phyloP scores from a whole-genome alignment of 2,329 filamentous ascomycete genomes.

The Penicillium sclerotigenum region DNA sequence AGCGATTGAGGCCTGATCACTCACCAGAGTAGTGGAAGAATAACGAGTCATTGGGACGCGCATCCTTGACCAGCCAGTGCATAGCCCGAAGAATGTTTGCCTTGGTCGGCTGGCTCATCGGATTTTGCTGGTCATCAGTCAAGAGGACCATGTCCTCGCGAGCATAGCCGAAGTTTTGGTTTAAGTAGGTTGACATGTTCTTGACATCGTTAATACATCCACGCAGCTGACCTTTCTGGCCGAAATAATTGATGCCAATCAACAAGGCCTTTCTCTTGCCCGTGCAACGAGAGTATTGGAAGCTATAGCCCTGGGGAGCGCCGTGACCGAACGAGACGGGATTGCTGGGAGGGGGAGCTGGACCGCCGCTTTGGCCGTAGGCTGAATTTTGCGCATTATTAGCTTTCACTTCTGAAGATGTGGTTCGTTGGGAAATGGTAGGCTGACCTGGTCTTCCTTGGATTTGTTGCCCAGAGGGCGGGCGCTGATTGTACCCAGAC shows the following conservation, averaged over 20 bases:
- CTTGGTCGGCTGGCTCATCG: constrained; percentile 95
- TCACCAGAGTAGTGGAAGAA: constrained; percentile 96
- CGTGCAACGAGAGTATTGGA: constrained; percentile 88
- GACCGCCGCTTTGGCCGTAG: constrained; percentile 34
- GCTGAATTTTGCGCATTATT: constrained; percentile 1
- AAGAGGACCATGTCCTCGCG: constrained; percentile 95
- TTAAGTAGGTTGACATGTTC: constrained; percentile 91
- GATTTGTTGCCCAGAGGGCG: constrained; percentile 35
- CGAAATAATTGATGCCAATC: constrained; percentile 96
- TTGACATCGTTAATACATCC: constrained; percentile 97
- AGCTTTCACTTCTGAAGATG: not conserved
- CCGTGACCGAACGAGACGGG: constrained; percentile 75
- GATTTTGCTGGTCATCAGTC: constrained; percentile 94
- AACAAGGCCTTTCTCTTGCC: constrained; percentile 83
- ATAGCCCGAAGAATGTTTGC: constrained; percentile 92
- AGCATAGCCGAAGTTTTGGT: constrained; percentile 86
- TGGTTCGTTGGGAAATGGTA: not conserved
- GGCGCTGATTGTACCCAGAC: constrained; percentile 32
- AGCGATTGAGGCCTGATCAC: constrained; percentile 23
- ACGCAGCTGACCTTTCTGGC: constrained; percentile 81
- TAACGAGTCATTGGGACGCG: constrained; percentile 84
- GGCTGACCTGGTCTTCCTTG: constrained; percentile 42
- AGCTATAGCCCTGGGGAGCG: constrained; percentile 75
- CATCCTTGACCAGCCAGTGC: constrained; percentile 97
- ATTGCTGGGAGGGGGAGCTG: constrained; percentile 63